These are phyloP conservation scores for Lipomyces sp. DNA, from an alignment of 805 yeast species.

Conservation along the genomic window DNA sequence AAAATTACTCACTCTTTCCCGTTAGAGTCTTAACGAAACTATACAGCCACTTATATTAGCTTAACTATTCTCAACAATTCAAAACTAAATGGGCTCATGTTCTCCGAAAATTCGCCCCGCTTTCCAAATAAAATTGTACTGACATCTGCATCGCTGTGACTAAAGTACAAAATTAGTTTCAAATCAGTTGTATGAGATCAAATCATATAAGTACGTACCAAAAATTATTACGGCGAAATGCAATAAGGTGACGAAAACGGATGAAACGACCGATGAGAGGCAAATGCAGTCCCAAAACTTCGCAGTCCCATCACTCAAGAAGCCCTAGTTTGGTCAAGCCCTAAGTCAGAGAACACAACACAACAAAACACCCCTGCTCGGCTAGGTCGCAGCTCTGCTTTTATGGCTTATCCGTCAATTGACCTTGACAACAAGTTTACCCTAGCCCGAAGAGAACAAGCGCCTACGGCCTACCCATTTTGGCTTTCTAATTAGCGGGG, in stretches of 20 bases:
- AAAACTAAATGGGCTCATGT: not conserved
- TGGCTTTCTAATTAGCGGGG: no score
- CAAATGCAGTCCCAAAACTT: not conserved
- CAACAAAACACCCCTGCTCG: not conserved
- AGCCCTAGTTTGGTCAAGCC: not conserved
- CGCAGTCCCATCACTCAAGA: not conserved
- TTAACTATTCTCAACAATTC: not conserved
- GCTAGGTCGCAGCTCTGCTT: not conserved
- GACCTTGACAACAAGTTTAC: not conserved
- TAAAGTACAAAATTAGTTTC: constrained; percentile 1
- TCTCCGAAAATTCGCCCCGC: not conserved
- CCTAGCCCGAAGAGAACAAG: constrained; percentile 2
- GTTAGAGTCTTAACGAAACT: constrained; percentile 48
- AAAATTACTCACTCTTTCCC: constrained; percentile 43
- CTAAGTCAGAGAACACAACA: not conserved
- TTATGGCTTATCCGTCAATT: not conserved
- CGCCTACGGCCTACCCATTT: no score
- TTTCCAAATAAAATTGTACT: constrained; percentile 15
- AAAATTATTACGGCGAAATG: not conserved
- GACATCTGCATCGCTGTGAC: constrained; percentile 36
- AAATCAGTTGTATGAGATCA: not conserved
- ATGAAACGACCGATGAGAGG: no score
- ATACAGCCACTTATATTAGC: constrained; percentile 1
- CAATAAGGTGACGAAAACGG: no score
- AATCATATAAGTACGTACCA: not conserved